Evolutionary conservation across 2,329 filamentous ascomycete species (phyloP).

Genomic region (Allantophomopsis lycopodina): DNA sequence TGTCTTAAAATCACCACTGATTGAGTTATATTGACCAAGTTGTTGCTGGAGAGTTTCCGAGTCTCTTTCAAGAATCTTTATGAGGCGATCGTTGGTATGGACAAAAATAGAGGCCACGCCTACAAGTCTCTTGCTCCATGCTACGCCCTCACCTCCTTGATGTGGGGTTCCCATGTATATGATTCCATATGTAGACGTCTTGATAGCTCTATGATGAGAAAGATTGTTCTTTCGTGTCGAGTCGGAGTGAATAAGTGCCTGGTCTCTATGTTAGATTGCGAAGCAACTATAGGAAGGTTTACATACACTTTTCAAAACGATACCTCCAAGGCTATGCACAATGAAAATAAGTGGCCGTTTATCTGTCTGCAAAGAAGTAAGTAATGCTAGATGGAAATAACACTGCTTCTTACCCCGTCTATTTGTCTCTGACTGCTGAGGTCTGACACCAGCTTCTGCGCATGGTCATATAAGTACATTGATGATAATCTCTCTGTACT

Average conservation of each 20-base stretch:
- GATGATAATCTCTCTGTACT: constrained; percentile 11
- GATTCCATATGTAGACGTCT: constrained; percentile 22
- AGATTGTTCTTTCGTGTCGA: constrained; percentile 12
- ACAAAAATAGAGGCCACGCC: constrained; percentile 19
- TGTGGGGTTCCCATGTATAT: constrained; percentile 25
- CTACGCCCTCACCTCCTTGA: constrained; percentile 19
- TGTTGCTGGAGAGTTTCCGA: constrained; percentile 22
- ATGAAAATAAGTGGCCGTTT: constrained; percentile 19
- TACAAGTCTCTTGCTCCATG: constrained; percentile 5
- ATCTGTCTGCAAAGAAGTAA: too few species aligned
- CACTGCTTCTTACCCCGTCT: too few species aligned
- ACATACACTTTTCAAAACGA: constrained; percentile 16
- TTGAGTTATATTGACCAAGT: constrained; percentile 19
- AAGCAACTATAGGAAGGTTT: too few species aligned
- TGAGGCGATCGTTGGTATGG: constrained; percentile 14
- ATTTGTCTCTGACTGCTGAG: too few species aligned
- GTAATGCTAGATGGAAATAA: too few species aligned
- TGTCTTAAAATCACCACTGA: constrained; percentile 20
- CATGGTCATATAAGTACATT: constrained; percentile 21
- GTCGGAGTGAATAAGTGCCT: constrained; percentile 23
- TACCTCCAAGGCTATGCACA: constrained; percentile 19
- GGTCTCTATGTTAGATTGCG: too few species aligned
- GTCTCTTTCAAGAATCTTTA: constrained; percentile 19
- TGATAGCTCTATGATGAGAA: constrained; percentile 17
- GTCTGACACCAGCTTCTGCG: constrained; percentile 18